Conservation (phyloP, 139 green algal species). For the Tetratostichococcus sp. region DNA sequence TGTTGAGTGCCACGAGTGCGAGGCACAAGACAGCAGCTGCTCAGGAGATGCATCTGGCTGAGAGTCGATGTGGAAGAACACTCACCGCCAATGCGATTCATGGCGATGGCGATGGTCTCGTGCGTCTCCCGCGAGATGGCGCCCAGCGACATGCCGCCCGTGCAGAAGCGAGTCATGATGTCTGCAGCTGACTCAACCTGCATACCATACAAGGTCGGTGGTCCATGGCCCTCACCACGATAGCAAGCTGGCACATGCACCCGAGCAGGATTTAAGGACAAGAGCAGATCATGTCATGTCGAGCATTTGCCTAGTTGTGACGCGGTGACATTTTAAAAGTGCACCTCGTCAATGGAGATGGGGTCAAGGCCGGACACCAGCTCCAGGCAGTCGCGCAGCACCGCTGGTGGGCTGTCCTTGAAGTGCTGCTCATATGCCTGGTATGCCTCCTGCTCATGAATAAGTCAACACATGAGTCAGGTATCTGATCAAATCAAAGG, state of each 20-base stretch:
- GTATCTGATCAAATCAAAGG: too few relatives aligned
- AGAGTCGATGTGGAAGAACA: too few relatives aligned
- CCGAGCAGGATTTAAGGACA: too few relatives aligned
- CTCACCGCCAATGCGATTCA: slow-evolving; percentile 97
- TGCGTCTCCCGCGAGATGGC: slow-evolving; percentile 96
- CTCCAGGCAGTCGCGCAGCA: slow-evolving; percentile 91
- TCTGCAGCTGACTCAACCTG: slow-evolving; percentile 69
- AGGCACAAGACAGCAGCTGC: too few relatives aligned
- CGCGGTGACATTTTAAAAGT: too few relatives aligned
- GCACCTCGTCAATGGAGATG: slow-evolving; percentile 74
- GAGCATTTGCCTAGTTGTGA: too few relatives aligned
- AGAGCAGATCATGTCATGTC: too few relatives aligned
- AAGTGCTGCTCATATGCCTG: slow-evolving; percentile 89
- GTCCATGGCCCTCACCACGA: too few relatives aligned
- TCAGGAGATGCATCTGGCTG: too few relatives aligned
- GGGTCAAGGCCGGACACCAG: slow-evolving; percentile 52
- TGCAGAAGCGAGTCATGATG: slow-evolving; percentile 98
- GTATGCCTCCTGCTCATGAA: slow-evolving; percentile 56
- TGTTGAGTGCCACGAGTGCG: too few relatives aligned
- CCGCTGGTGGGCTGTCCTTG: slow-evolving; percentile 55
- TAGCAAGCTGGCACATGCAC: too few relatives aligned
- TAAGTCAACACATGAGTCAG: too few relatives aligned
- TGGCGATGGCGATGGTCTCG: slow-evolving; percentile 97
- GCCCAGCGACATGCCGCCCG: slow-evolving; percentile 96
- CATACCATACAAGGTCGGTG: not conserved